Percentiles rank a stretch among this genome's conserved stretches.
Evolutionary conservation across 2,329 filamentous ascomycete genomes (phyloP).

Genomic region (Sclerotinia borealis): DNA sequence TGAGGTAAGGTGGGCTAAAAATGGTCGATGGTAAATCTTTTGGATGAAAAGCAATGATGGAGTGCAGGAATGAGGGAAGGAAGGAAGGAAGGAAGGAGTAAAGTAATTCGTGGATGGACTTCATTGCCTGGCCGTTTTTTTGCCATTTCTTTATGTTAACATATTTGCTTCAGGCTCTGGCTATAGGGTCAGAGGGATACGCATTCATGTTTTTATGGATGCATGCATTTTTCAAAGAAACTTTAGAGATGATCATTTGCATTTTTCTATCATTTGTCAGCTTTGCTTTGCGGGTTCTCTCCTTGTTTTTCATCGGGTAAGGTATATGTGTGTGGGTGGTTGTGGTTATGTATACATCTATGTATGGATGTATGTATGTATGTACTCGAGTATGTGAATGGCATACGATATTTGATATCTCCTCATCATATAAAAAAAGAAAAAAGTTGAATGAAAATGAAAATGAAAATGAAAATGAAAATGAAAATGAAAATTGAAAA

Average conservation of each 20-base stretch:
- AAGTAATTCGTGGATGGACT: constrained; percentile 7
- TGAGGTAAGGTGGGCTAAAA: not conserved
- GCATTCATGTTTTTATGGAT: constrained; percentile 6
- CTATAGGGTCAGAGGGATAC: constrained; percentile 1
- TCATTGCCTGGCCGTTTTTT: constrained; percentile 7
- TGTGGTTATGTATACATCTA: not conserved
- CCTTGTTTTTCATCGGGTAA: not conserved
- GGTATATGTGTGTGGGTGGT: not conserved
- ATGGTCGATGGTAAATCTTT: not conserved
- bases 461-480: no score
- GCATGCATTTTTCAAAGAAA: constrained; percentile 4
- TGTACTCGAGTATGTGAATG: not conserved
- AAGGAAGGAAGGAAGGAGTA: not conserved
- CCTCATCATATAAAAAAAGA: no score
- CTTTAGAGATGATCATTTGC: not conserved
- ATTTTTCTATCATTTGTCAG: not conserved
- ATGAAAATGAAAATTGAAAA: no score
- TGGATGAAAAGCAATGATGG: not conserved
- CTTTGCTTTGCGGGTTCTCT: not conserved
- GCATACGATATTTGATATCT: no score
- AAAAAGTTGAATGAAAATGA: no score
- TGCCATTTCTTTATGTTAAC: constrained; percentile 4
- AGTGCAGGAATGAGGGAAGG: not conserved
- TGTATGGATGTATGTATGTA: not conserved
- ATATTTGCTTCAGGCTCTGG: constrained; percentile 1